Evolutionary conservation across 768 basidiomycete genomes (phyloP), one percentile per base, ranked within the genome.

Genomic region (Mrakia frigida): DNA sequence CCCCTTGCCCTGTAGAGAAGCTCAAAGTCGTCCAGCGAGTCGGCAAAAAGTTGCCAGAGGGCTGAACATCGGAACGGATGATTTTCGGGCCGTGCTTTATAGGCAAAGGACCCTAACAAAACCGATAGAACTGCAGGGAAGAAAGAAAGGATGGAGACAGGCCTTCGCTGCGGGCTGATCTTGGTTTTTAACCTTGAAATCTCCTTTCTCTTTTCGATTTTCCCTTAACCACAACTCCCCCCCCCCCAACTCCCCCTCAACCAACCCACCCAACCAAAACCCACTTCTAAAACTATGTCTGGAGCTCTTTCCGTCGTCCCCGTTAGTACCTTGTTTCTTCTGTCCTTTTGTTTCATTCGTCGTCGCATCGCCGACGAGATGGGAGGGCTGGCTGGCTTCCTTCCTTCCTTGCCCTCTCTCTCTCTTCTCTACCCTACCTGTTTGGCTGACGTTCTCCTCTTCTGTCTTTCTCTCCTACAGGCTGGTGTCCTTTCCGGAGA

Each of bases 401-500:
- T 35, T 41, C 33, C 53, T 28, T 41, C 41, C 23, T 33, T 67
- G 59, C 50, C 68, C 46, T 76, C 56, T n/a, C 35, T 50, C 31
- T 25, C 52, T 46, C 59, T 39, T 23, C 35, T 41, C 60, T 33
- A 21, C 68, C 73, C 60, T 76, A 77, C 74, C 63, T 69, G 65
- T 71, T 43, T 56, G 61, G 71, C 70, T 76, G 43, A 63, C 56
- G 0, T 18, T 28, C 43, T 74, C 61, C 35, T 39, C 14, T 37
- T 39, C 28, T 65, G 23, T 33, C 18, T 31, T n/a, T n/a, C 56
- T 61, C 67, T 41, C 33, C 21, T 75, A 35, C 81, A 96, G 94
- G 87, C 93, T 83, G 96, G 96, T 79, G 96, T 99, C 78, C 85
- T 99, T 83, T 95, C 94, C 77, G 96, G 96, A 84, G 92, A 95